Conservation (phyloP, 495 filamentous ascomycete genomes). For the Tricharina praecox region DNA sequence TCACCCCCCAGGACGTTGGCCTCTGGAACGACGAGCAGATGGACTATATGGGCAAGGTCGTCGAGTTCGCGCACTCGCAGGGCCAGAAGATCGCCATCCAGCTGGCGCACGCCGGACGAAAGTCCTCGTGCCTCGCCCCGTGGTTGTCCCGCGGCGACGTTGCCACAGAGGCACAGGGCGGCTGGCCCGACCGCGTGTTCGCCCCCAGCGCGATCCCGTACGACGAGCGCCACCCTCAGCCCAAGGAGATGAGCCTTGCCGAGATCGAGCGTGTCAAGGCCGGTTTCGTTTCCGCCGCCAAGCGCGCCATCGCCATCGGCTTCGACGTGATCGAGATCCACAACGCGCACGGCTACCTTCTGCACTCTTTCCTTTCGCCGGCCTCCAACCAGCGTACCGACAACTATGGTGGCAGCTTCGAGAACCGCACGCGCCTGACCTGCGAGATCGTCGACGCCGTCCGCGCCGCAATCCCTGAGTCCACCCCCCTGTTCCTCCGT, state of each 20-base stretch:
- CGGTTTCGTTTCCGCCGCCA: conserved; percentile 44
- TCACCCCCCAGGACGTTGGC: conserved; percentile 54
- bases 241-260: conserved; percentile 40
- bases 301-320: conserved; percentile 45
- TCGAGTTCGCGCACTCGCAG: conserved; percentile 56
- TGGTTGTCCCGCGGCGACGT: conserved; percentile 34
- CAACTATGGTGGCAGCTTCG: conserved; percentile 47
- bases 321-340: conserved; percentile 53
- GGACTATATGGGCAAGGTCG: conserved; percentile 39
- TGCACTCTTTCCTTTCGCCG: conserved; percentile 47
- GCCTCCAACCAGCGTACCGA: conserved; percentile 45
- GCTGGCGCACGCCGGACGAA: conserved; percentile 61
- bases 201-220: conserved; percentile 38
- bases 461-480: conserved; percentile 36
- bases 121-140: conserved; percentile 49
- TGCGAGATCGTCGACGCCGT: conserved; percentile 42
- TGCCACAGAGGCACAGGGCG: conserved; percentile 35
- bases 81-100: conserved; percentile 57
- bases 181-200: conserved; percentile 54
- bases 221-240: conserved; percentile 32
- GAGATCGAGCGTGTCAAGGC: conserved; percentile 48
- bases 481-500: conserved; percentile 52
- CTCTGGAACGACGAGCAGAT: conserved; percentile 63
- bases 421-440: conserved; percentile 42
- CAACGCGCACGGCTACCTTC: conserved; percentile 47